Evolutionary conservation across 1,284 basidiomycete species (phyloP), one percentile per base, ranked within the genome.

Genomic region (Ganoderma lingzhi): DNA sequence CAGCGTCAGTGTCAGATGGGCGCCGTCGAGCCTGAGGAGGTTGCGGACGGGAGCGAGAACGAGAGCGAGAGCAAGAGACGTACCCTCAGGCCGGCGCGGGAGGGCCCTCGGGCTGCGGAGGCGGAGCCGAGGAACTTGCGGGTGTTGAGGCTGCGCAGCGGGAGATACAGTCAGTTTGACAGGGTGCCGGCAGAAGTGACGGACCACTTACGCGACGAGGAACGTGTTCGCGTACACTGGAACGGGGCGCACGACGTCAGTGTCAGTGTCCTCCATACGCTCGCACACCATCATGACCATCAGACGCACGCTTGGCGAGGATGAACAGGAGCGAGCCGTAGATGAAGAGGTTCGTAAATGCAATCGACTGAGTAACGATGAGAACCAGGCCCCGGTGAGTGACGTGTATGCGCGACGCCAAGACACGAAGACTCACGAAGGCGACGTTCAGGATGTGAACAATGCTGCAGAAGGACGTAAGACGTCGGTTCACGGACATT

Each of bases 141-240:
- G 9, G 66, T 59, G 58, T 68, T 68, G 15, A 68, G 66, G 6
- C 66, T 68, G 63, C 28, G 19, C 30, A 23, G 39, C 6, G 42
- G 10, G 32, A 9, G 12, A 1, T 59, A 17, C 28, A 17, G 17
- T 15, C 15, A 4, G 12, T 12, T 39, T 37, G 30, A 17, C 19
- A 51, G 23, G 37, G 35, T 28, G n/a, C 2, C 41, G 14, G 28
- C 1, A 4, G 17, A 41, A 19, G 30, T 19, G 8, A 9, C 19
- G 45, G 45, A 48, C 45, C 10, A 67, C 66, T 63, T n/a, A 67
- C 66, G 66, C 66, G 23, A 60, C 66, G 17, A 67, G 41, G 66
- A 67, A 68, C 37, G 66, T 59, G 44, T 68, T 68, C 37, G 66
- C 66, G 6, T 68, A 68, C 45, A 68, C 66, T 68, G 58, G n/a